A percentile compares a stretch with the other conserved stretches of the same genome.
Conservation (phyloP, 192 early-diverging fungal species). For the Backusella australiensis region DNA sequence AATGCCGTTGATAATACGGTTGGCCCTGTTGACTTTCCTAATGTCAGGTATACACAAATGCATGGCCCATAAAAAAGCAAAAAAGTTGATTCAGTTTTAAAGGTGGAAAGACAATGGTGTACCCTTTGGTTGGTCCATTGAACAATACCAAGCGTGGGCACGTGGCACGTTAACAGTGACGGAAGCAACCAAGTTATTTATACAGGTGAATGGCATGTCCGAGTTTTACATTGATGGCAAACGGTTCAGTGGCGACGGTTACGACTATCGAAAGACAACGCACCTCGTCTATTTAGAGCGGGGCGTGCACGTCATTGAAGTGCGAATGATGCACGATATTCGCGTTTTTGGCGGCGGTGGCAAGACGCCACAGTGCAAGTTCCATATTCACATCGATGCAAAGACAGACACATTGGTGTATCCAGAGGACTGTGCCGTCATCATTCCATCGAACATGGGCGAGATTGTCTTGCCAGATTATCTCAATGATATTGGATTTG, state of each 20-base stretch:
- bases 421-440: not conserved
- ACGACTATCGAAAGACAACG: constrained; percentile 46
- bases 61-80: not conserved
- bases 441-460: not conserved
- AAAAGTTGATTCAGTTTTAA: not conserved
- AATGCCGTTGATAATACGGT: constrained; percentile 48
- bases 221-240: constrained; percentile 64
- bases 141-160: constrained; percentile 53
- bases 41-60: constrained; percentile 37
- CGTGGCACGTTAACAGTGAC: constrained; percentile 30
- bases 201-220: constrained; percentile 51
- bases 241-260: constrained; percentile 62
- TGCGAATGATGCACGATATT: constrained; percentile 65
- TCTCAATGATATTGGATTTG: constrained; percentile 14
- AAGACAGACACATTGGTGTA: not conserved
- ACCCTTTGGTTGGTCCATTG: constrained; percentile 49
- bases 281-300: constrained; percentile 46
- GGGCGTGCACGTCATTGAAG: constrained; percentile 53
- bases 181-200: constrained; percentile 22
- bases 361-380: constrained; percentile 30
- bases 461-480: constrained; percentile 15
- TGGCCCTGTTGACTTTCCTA: constrained; percentile 46
- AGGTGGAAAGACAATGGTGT: constrained; percentile 22
- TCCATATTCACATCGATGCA: constrained; percentile 20
- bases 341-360: constrained; percentile 52